Base-by-base conservation (phyloP, 164 flowering plant genomes). In the Litsea cubeba region DNA sequence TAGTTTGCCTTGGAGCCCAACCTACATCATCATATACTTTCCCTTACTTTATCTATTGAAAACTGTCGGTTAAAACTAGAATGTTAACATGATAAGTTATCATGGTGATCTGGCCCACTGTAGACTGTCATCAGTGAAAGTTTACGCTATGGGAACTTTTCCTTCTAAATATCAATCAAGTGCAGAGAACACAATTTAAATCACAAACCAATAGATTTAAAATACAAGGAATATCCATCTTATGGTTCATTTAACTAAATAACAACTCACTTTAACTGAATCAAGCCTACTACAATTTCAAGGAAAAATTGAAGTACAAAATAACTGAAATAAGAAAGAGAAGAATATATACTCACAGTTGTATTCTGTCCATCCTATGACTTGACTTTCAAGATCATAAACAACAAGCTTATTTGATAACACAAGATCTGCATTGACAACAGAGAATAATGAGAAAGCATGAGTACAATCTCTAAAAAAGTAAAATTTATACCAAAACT, bases 311-410 rank as follows among this genome's bases (percentile, higher is more conserved):
- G 46, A 40, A 40, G 11, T 40, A 40, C 46, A 40, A 1, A 40
- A 40, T 40, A 40, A 8, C 46, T 40, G 46, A 40, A 40, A 40
- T 7, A 40, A 20, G 18, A 54, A 20, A 54, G n/a, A 54, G 60
- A 20, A 54, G 7, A 15, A 54, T 14, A 20, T 54, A 65, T 76
- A 91, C 97, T 88, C 81, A 94, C 97, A 94, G 79, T 92, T 88
- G 75, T 92, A 87, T 3, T 88, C 90, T 1, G 87, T 83, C 98
- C 98, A 94, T 71, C 98, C 98, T 69, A 94, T 88, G 68, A 73
- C 80, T 82, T 87, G 90, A n/a, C 88, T 87, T 76, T 87, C 95
- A 25, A 94, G 80, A 81, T 94, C 93, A 74, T 94, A 94, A 12
- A 87, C 26, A 65, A 94, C 94, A 5, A 94, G 84, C 84, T 85